A percentile compares a stretch with the other conserved stretches of the same genome.
These are phyloP conservation scores for Blumeriella jaapii DNA, from an alignment of 2,329 filamentous ascomycete genomes.

Conservation along the genomic window DNA sequence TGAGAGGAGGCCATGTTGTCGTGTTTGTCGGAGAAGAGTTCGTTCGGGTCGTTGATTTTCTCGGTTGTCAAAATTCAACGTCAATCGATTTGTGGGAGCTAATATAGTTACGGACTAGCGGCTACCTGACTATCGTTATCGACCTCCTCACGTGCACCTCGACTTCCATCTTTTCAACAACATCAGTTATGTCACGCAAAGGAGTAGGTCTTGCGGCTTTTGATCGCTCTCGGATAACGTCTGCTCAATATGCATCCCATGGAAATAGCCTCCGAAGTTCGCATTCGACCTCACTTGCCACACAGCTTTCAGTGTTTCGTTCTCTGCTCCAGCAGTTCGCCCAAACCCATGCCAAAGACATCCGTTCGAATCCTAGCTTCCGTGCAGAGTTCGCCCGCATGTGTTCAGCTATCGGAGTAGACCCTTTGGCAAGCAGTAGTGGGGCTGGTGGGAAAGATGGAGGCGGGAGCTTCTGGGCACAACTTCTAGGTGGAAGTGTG, in stretches of 20 bases:
- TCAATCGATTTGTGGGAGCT: conserved; percentile 5
- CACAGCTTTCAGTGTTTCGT: conserved; percentile 92
- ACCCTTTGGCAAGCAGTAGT: conserved; percentile 69
- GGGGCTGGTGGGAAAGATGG: conserved; percentile 36
- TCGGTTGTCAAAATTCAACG: conserved; percentile 3
- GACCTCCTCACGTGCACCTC: background rate
- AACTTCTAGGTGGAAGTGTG: conserved; percentile 80
- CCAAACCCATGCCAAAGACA: conserved; percentile 87
- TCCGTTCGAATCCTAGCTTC: conserved; percentile 88
- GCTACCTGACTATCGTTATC: background rate
- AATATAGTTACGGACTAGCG: background rate
- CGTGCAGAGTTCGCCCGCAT: conserved; percentile 96
- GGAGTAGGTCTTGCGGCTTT: conserved; percentile 88
- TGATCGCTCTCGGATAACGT: conserved; percentile 71
- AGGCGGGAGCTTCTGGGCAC: conserved; percentile 72
- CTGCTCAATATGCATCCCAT: conserved; percentile 82
- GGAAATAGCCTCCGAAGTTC: conserved; percentile 75
- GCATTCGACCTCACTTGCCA: conserved; percentile 77
- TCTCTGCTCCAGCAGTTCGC: conserved; percentile 92
- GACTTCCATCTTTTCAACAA: conserved; percentile 1
- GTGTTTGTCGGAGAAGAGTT: conserved; percentile 9
- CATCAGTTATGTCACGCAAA: conserved; percentile 51
- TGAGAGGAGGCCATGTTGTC: conserved; percentile 48
- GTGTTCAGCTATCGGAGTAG: conserved; percentile 94
- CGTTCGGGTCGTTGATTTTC: conserved; percentile 2